Base-by-base conservation (phyloP, 1,139 yeast species). In the Debaryomycetaceae sp. region DNA sequence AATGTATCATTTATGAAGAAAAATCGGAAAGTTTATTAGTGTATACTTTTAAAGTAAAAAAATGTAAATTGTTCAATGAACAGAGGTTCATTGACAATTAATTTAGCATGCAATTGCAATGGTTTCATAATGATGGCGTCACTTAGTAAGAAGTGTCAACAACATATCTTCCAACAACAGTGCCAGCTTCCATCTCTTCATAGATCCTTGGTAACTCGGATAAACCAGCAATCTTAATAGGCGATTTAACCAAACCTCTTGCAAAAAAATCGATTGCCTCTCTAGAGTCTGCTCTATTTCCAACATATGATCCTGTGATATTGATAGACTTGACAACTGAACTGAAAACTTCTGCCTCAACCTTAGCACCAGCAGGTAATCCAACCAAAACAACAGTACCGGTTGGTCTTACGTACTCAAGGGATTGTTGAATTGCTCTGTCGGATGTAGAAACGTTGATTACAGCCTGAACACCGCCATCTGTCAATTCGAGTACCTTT, bases 341-440 rank as follows among this genome's bases (percentile, higher is more conserved):
- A 48, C 65, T 68, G 67, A 84, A 81, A 43, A 84, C 84, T 39
- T 78, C 75, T 24, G 86, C 75, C 47, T 69, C 67, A 50, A 76
- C 78, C 56, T 75, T 73, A 40, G 91, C 87, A 52, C 77, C 78
- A 34, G 86, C 85, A 49, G 94, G 94, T 56, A 86, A 72, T 52
- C 94, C 94, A 51, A 86, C 92, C 54, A 83, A 70, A 39, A 86
- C 92, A 57, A 83, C 85, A 48, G 86, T 80, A 61, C 95, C 95
- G 43, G 78, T 72, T 26, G 87, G 67, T 65, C 92, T 78, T 43
- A 83, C 85, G 64, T 81, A 85, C 47, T 76, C 72, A 48, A 81
- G 72, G 16, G 92, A 83, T 56, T 79, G 82, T 41, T 77, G 67
- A 55, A 85, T 82, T 45, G 94, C 94, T 42, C 65, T 67, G 61